phyloP scores from a whole-genome alignment of 2,329 filamentous ascomycete genomes.

The Pseudogymnoascus sp. region DNA sequence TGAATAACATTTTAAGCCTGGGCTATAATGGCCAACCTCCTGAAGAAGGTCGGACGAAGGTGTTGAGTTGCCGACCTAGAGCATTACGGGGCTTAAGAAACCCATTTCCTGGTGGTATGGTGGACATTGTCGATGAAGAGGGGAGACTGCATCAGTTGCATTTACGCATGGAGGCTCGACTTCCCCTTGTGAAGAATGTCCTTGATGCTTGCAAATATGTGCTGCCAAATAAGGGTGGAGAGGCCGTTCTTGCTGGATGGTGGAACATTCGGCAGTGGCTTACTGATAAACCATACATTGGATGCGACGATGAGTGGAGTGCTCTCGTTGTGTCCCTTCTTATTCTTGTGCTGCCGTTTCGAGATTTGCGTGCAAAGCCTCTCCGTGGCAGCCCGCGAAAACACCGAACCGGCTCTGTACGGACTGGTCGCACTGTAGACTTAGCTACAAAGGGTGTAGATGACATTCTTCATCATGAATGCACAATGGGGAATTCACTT shows the following conservation, averaged over 20 bases:
- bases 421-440: slow-evolving; percentile 41
- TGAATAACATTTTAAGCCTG: slow-evolving; percentile 52
- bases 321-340: slow-evolving; percentile 57
- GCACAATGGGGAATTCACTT: slow-evolving; percentile 21
- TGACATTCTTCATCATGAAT: slow-evolving; percentile 39
- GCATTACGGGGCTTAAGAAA: slow-evolving; percentile 44
- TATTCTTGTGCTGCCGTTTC: slow-evolving; percentile 53
- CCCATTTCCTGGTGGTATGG: slow-evolving; percentile 48
- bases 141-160: slow-evolving; percentile 57
- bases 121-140: slow-evolving; percentile 59
- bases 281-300: slow-evolving; percentile 36
- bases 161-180: slow-evolving; percentile 58
- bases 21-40: slow-evolving; percentile 41
- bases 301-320: slow-evolving; percentile 59
- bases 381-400: slow-evolving; percentile 29
- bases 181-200: slow-evolving; percentile 51
- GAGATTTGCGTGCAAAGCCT: slow-evolving; percentile 28
- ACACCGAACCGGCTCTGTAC: slow-evolving; percentile 33
- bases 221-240: slow-evolving; percentile 48
- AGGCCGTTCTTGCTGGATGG: slow-evolving; percentile 60
- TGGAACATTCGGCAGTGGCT: slow-evolving; percentile 69
- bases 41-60: slow-evolving; percentile 41
- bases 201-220: slow-evolving; percentile 57
- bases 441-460: slow-evolving; percentile 35
- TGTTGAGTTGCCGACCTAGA: slow-evolving; percentile 34